These are phyloP conservation scores for Tylopilus sp. DNA, from an alignment of 768 basidiomycete genomes.

Conservation along the genomic window DNA sequence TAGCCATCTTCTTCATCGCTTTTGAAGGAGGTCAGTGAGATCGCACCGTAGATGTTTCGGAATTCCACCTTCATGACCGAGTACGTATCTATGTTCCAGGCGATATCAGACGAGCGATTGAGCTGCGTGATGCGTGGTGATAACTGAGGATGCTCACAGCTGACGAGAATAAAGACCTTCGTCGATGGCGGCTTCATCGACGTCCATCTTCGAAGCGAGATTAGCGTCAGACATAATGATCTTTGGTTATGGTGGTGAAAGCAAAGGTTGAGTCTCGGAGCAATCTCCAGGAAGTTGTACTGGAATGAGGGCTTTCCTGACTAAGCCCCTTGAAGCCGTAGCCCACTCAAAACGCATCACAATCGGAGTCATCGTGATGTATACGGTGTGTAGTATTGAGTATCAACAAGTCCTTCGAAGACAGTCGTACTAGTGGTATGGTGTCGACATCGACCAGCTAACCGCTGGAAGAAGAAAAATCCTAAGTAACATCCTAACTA, in stretches of 20 bases:
- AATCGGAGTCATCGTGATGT: background rate
- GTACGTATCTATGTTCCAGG: conserved; percentile 66
- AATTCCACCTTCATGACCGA: conserved; percentile 86
- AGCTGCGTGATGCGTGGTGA: conserved; percentile 10
- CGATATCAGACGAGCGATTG: conserved; percentile 19
- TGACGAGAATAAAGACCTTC: conserved; percentile 93
- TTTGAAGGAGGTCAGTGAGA: conserved; percentile 17
- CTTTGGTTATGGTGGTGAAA: conserved; percentile 1
- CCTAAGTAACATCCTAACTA: no score
- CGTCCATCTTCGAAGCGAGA: conserved; percentile 62
- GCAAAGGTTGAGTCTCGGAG: conserved; percentile 4
- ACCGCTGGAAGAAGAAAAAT: no score
- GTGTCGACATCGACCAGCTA: background rate
- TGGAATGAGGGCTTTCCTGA: conserved; percentile 9
- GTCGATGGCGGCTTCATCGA: conserved; percentile 86
- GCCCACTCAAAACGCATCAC: no score
- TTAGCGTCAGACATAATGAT: conserved; percentile 37
- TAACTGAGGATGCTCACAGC: conserved; percentile 53
- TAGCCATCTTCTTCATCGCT: conserved; percentile 99
- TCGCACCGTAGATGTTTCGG: background rate
- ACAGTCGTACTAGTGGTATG: background rate
- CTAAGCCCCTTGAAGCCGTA: no score
- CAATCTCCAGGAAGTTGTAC: background rate
- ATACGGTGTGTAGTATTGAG: background rate
- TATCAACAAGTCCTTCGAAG: background rate